Conservation (phyloP, 441 rosid species). For the Breynia disticha region DNA sequence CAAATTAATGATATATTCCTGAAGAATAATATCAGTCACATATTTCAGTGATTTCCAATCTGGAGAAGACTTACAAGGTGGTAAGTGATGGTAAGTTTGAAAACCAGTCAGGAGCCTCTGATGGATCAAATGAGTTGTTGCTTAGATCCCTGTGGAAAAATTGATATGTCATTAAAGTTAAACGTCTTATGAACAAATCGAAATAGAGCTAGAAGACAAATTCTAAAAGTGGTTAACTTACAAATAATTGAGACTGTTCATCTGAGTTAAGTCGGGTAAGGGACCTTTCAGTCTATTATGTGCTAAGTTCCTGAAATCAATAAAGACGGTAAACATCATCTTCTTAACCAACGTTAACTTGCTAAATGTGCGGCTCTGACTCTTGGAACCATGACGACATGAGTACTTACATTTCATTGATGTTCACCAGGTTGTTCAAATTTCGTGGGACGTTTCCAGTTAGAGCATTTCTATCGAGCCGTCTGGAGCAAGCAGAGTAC, state of each 20-base stretch:
- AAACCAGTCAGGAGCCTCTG: conserved; percentile 83
- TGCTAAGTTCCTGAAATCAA: conserved; percentile 57
- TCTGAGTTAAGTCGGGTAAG: conserved; percentile 60
- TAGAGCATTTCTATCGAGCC: conserved; percentile 77
- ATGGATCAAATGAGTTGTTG: conserved; percentile 60
- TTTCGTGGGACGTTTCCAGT: conserved; percentile 57
- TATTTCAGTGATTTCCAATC: neutral
- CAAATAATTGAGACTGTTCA: conserved; percentile 74
- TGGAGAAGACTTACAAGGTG: conserved; percentile 49
- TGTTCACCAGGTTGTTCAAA: conserved; percentile 62
- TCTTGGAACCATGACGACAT: neutral
- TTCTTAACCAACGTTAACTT: too few relatives aligned
- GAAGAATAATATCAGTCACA: neutral
- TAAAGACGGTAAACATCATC: neutral
- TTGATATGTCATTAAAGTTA: neutral
- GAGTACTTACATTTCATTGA: conserved; percentile 64
- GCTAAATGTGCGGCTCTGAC: neutral
- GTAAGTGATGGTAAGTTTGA: conserved; percentile 70
- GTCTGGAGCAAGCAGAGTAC: conserved; percentile 39
- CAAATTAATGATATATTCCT: neutral
- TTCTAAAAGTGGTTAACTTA: conserved; percentile 26
- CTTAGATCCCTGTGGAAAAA: conserved; percentile 69
- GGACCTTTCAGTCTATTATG: conserved; percentile 66
- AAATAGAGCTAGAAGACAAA: neutral
- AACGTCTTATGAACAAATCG: neutral